A percentile compares a stretch with the other conserved stretches of the same genome.
phyloP scores from a whole-genome alignment of 768 basidiomycete species.

The Suillus alpinus region DNA sequence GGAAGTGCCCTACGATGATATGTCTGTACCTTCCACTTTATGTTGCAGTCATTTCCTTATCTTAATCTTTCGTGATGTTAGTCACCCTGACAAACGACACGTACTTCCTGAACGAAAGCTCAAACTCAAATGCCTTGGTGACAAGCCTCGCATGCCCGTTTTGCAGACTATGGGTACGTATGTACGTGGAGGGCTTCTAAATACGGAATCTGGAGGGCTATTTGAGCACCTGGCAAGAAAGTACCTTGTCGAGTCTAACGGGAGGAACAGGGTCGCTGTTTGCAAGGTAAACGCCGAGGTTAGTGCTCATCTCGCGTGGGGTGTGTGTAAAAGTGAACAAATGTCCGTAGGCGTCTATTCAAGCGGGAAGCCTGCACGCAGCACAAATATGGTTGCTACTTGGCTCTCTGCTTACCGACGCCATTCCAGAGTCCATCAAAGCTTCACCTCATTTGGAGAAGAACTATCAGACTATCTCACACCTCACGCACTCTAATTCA shows the following conservation, averaged over 20 bases:
- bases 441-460: slow-evolving; percentile 18
- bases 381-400: slow-evolving; percentile 71
- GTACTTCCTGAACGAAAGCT: slow-evolving; percentile 27
- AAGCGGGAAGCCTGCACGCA: slow-evolving; percentile 51
- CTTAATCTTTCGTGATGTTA: slow-evolving; percentile 19
- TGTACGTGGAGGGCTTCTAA: slow-evolving; percentile 16
- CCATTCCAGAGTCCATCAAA: slow-evolving; percentile 37
- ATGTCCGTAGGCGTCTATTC: slow-evolving; percentile 49
- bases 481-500: slow-evolving; percentile 37
- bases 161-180: slow-evolving; percentile 61
- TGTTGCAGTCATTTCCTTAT: not conserved
- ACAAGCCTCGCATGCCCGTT: slow-evolving; percentile 45
- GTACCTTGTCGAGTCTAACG: slow-evolving; percentile 44
- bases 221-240: slow-evolving; percentile 62
- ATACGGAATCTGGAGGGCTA: slow-evolving; percentile 17
- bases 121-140: slow-evolving; percentile 58
- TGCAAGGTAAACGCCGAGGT: slow-evolving; percentile 52
- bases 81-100: slow-evolving; percentile 33
- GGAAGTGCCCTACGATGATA: slow-evolving; percentile 80
- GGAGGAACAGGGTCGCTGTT: slow-evolving; percentile 44
- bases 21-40: slow-evolving; percentile 42
- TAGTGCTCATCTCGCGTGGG: slow-evolving; percentile 10
- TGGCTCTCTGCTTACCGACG: slow-evolving; percentile 50
- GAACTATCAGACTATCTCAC: slow-evolving; percentile 19
- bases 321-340: not conserved